Conservation (phyloP, 495 filamentous ascomycete species). For the Cladorrhinum samala region DNA sequence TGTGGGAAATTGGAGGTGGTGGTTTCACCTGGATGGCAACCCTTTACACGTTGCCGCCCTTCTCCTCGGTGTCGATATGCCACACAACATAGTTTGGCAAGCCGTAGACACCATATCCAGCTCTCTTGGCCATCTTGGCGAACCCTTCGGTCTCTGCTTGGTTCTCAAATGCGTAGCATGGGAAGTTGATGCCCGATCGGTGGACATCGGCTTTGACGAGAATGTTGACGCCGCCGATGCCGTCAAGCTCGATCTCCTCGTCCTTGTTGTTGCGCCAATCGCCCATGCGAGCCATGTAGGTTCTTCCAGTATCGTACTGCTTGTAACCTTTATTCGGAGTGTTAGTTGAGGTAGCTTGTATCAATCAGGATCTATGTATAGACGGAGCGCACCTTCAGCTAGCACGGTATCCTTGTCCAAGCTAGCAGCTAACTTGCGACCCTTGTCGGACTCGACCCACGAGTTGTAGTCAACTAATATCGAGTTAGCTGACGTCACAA, state of each 20-base stretch:
- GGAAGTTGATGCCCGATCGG: conserved; percentile 95
- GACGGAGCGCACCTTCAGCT: conserved; percentile 62
- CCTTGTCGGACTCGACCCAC: conserved; percentile 91
- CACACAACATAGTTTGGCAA: conserved; percentile 97
- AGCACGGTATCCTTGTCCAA: conserved; percentile 76
- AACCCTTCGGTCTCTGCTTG: conserved; percentile 99
- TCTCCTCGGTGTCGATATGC: conserved; percentile 99
- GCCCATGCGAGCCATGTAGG: conserved; percentile 79
- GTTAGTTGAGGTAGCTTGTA: conserved; percentile 4
- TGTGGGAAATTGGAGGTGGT: not conserved
- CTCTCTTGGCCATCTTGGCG: conserved; percentile 96
- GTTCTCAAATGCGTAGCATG: conserved; percentile 95
- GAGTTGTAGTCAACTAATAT: conserved; percentile 92
- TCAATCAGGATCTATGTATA: not conserved
- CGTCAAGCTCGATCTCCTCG: conserved; percentile 84
- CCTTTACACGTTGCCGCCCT: conserved; percentile 66
- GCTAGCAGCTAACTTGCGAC: conserved; percentile 59
- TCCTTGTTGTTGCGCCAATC: conserved; percentile 89
- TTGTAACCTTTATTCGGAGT: conserved; percentile 60
- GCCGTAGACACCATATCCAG: conserved; percentile 86
- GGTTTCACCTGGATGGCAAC: not conserved
- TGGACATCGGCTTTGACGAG: conserved; percentile 97
- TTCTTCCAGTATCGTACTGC: conserved; percentile 83
- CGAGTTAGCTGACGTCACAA: conserved; percentile 12
- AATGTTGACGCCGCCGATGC: conserved; percentile 95